Percentiles rank a stretch among this genome's conserved stretches.
Evolutionary conservation across 1,139 yeast genomes (phyloP).

Genomic region (Lizanozyma gosingica): DNA sequence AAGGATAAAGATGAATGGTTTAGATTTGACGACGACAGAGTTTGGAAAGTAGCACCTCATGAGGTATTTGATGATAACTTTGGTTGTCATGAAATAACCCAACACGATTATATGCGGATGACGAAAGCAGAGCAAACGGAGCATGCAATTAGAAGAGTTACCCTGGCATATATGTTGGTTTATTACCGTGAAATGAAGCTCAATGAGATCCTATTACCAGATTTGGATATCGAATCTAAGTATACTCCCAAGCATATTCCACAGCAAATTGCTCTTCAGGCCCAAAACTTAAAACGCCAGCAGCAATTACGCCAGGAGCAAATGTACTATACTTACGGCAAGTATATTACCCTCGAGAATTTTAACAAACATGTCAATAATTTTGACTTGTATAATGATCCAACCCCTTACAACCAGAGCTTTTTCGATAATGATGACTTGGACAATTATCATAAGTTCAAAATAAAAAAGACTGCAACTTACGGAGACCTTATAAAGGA

Average conservation of each 20-base stretch:
- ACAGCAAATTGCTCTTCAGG: constrained; percentile 53
- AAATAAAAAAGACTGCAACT: not conserved
- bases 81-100: constrained; percentile 62
- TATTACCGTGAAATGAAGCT: constrained; percentile 65
- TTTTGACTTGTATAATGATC: constrained; percentile 68
- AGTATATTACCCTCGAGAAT: constrained; percentile 42
- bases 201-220: constrained; percentile 46
- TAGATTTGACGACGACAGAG: constrained; percentile 91
- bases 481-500: not conserved
- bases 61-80: constrained; percentile 91
- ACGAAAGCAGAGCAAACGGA: constrained; percentile 55
- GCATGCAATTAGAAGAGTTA: constrained; percentile 63
- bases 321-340: constrained; percentile 58
- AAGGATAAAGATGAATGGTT: constrained; percentile 66
- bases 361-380: constrained; percentile 53
- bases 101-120: constrained; percentile 38
- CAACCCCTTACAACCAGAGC: constrained; percentile 40
- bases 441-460: not conserved
- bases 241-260: constrained; percentile 69
- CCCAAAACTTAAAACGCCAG: constrained; percentile 43
- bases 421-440: constrained; percentile 21
- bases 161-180: constrained; percentile 96
- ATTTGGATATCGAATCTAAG: constrained; percentile 34
- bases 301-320: constrained; percentile 71
- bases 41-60: constrained; percentile 71